phyloP scores from a whole-genome alignment of 163 green algal genomes.

The Prototheca cutis region DNA sequence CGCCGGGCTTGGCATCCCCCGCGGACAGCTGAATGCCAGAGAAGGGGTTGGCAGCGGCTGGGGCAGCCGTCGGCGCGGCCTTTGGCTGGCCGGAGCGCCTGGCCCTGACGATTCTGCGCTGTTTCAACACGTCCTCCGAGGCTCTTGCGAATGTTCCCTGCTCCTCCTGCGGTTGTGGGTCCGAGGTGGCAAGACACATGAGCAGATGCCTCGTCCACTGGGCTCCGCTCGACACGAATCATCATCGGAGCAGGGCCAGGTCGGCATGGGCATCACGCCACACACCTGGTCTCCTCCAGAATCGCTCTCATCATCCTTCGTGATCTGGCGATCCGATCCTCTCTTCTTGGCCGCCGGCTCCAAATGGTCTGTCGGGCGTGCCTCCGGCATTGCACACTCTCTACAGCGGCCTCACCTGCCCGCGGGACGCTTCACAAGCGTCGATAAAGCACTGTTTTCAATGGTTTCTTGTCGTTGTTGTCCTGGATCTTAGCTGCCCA shows the following conservation, averaged over 20 bases:
- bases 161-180: constrained; percentile 6
- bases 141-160: constrained; percentile 37
- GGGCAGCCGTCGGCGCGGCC: not conserved
- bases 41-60: constrained; percentile 26
- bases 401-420: too few species aligned
- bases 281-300: constrained; percentile 18
- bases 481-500: too few species aligned
- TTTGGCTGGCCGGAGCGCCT: constrained; percentile 13
- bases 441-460: too few species aligned
- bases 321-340: constrained; percentile 37
- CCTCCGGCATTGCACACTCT: constrained; percentile 29
- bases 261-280: too few species aligned
- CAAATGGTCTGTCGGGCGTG: constrained; percentile 40
- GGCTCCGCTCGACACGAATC: too few species aligned
- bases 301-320: constrained; percentile 42
- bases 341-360: constrained; percentile 46
- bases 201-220: constrained; percentile 2
- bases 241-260: too few species aligned
- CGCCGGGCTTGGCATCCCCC: too few species aligned
- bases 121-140: constrained; percentile 35
- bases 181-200: not conserved
- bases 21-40: constrained; percentile 19
- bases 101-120: constrained; percentile 41
- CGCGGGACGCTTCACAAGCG: too few species aligned
- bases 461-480: too few species aligned